Percentiles rank a stretch among this genome's conserved stretches.
Conservation (phyloP, 108 stramenopile species). For the Nannochloropsis salina region DNA sequence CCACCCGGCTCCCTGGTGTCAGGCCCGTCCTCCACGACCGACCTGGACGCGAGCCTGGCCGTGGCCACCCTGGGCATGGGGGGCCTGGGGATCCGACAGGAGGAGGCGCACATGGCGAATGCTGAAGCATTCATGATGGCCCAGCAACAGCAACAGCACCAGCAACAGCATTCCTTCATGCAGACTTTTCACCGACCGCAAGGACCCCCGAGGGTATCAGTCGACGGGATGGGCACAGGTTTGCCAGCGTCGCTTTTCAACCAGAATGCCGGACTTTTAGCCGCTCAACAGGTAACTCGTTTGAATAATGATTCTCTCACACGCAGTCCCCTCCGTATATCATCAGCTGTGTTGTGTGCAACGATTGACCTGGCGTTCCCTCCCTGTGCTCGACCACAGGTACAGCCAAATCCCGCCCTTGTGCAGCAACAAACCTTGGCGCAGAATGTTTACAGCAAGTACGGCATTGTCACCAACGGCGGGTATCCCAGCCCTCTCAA, state of each 20-base stretch:
- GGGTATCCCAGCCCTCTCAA: conserved; percentile 21
- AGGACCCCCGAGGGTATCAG: neutral
- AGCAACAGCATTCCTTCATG: neutral
- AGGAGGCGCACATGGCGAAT: neutral
- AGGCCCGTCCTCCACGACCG: neutral
- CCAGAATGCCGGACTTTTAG: neutral
- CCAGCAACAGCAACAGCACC: neutral
- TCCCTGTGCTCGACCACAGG: neutral
- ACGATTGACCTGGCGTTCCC: too few species aligned
- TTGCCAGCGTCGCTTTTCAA: neutral
- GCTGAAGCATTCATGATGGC: neutral
- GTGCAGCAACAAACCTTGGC: neutral
- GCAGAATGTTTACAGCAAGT: neutral
- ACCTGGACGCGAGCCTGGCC: neutral
- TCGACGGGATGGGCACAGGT: neutral
- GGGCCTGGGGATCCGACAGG: neutral
- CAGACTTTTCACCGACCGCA: neutral
- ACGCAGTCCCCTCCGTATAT: too few species aligned
- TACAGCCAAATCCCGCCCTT: neutral
- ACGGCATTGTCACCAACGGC: neutral
- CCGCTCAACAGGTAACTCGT: neutral
- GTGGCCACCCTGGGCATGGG: neutral
- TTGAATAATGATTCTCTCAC: too few species aligned
- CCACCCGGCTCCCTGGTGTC: neutral
- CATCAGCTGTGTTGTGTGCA: too few species aligned